Evolutionary conservation across 228 moss, liverwort and hornwort species (phyloP), one percentile per base, ranked within the genome.

Genomic region (Sphagnum magellanicum): DNA sequence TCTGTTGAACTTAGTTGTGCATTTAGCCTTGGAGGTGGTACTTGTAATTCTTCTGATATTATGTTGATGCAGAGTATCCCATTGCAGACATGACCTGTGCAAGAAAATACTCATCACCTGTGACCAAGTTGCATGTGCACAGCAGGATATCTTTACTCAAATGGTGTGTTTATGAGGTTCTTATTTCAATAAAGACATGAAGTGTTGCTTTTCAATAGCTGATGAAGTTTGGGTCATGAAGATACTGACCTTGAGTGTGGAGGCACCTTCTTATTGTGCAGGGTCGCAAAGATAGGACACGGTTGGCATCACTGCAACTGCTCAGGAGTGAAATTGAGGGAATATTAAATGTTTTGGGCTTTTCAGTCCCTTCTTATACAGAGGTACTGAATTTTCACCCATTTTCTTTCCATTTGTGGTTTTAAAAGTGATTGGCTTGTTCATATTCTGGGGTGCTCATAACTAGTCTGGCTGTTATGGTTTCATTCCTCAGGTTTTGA

Each of bases 281-380:
- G 98, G 98, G 98, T 13, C 92, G 94, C 67, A 98, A 94, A 74
- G 94, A 98, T 61, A 94, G 89, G 78, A 78, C 81, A 72, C 98
- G 98, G 65, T 48, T 84, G 10, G 78, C 80, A 71, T 98, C 94
- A 16, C 74, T 94, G 50, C 83, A 74, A 6, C 53, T 87, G 61
- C 75, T 98, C 68, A 73, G 75, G 50, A 71, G 57, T 63, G 89
- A 89, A 71, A 70, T 94, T 49, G 73, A 86, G 71, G 67, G 55
- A 67, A 65, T 86, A 58, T 68, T 98, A 69, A 72, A 72, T 67
- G 77, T 98, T 53, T 67, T 98, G n/a, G 98, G 98, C 59, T 90
- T 98, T 67, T 73, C 81, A 63, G 86, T 86, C 49, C 71, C 85
- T 60, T 87, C 79, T 77, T 87, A 83, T 69, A 53, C 67, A 16